Percentiles rank a stretch among this genome's conserved stretches.
phyloP scores from a whole-genome alignment of 2,329 filamentous ascomycete genomes.

The Xylariaceae sp. region DNA sequence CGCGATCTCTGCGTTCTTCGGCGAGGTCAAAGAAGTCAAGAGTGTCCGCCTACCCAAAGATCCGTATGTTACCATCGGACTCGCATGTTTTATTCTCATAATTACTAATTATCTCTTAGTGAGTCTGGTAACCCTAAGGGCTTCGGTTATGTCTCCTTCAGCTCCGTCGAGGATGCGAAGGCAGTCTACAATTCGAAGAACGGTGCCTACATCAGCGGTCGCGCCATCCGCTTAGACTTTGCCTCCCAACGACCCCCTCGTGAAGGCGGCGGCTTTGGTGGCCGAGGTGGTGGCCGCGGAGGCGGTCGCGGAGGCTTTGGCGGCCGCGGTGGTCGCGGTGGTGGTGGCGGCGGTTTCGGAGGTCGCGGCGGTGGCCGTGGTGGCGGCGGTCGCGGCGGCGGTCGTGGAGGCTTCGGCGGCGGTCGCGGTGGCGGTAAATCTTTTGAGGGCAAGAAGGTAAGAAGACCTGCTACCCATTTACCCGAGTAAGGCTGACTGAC shows the following conservation, averaged over 20 bases:
- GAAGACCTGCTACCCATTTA: not conserved
- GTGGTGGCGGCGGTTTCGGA: constrained; percentile 39
- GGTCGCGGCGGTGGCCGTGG: constrained; percentile 49
- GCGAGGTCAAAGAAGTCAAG: constrained; percentile 64
- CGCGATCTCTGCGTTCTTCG: constrained; percentile 68
- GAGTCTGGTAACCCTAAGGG: constrained; percentile 84
- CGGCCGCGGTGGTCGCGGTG: constrained; percentile 46
- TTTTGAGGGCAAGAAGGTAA: constrained; percentile 70
- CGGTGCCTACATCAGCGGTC: constrained; percentile 62
- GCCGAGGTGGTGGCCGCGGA: constrained; percentile 50
- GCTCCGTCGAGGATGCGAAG: constrained; percentile 77
- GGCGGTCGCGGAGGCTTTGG: constrained; percentile 48
- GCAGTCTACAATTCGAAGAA: constrained; percentile 66
- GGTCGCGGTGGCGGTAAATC: constrained; percentile 47
- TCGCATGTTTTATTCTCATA: not conserved
- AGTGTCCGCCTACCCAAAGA: constrained; percentile 87
- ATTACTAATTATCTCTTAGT: constrained; percentile 41
- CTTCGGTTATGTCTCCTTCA: constrained; percentile 86
- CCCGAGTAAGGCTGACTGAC: constrained; percentile 6
- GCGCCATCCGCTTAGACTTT: constrained; percentile 78
- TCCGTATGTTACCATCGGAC: constrained; percentile 46
- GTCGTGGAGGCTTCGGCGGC: constrained; percentile 41
- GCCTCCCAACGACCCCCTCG: constrained; percentile 62
- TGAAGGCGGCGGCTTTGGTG: constrained; percentile 49
- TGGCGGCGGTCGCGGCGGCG: constrained; percentile 45